A percentile compares a stretch with the other conserved stretches of the same genome.
These are phyloP conservation scores for Trichocomaceae sp. DNA, from an alignment of 2,329 filamentous ascomycete genomes.

Conservation along the genomic window DNA sequence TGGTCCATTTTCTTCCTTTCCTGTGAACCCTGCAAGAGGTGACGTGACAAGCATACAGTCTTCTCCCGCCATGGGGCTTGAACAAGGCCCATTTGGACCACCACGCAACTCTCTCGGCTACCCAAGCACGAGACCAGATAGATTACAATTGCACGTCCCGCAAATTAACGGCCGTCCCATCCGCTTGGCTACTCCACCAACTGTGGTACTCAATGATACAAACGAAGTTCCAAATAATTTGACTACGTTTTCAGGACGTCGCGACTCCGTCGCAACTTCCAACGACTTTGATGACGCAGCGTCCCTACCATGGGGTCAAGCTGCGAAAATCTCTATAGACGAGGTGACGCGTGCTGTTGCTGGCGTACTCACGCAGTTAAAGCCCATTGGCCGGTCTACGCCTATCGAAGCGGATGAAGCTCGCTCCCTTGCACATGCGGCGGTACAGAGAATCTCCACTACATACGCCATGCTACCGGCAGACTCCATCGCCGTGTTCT, in stretches of 20 bases:
- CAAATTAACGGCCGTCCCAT: constrained; percentile 35
- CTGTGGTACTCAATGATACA: constrained; percentile 34
- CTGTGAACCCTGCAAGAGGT: constrained; percentile 50
- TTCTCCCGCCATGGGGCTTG: constrained; percentile 39
- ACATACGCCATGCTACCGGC: constrained; percentile 24
- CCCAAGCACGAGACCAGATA: constrained; percentile 4
- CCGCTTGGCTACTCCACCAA: constrained; percentile 38
- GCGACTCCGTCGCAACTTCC: constrained; percentile 10
- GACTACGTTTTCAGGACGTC: constrained; percentile 3
- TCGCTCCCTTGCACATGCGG: constrained; percentile 24
- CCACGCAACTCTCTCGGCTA: constrained; percentile 6
- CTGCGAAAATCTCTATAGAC: constrained; percentile 22
- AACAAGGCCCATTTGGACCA: constrained; percentile 27
- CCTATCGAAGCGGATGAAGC: constrained; percentile 28
- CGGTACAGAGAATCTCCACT: constrained; percentile 26
- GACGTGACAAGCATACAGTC: constrained; percentile 33
- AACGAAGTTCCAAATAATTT: constrained; percentile 4
- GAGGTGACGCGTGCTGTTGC: constrained; percentile 29
- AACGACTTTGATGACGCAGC: constrained; percentile 18
- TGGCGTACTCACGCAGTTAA: constrained; percentile 26
- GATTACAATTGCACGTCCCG: constrained; percentile 28
- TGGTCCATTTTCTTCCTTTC: constrained; percentile 63
- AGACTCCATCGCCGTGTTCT: constrained; percentile 20
- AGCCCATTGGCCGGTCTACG: constrained; percentile 21
- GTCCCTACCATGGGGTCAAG: constrained; percentile 21